Evolutionary conservation across 2,329 filamentous ascomycete species (phyloP).

Genomic region (Pseudogymnoascus sp.): DNA sequence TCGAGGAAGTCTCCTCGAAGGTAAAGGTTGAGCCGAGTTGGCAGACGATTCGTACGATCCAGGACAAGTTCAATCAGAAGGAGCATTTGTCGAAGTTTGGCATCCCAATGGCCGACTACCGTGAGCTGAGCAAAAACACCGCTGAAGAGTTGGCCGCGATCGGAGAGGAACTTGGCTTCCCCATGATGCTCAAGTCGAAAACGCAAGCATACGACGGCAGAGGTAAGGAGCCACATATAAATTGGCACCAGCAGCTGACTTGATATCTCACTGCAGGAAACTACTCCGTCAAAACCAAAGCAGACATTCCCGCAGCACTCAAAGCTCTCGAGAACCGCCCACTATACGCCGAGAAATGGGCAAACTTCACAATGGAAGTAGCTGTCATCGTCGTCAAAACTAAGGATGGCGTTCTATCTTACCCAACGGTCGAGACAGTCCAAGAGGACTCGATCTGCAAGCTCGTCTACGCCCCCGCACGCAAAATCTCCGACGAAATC

Average conservation of each 20-base stretch:
- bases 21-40: conserved; percentile 71
- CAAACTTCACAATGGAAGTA: conserved; percentile 75
- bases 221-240: conserved; percentile 36
- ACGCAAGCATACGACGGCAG: conserved; percentile 91
- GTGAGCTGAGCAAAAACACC: conserved; percentile 44
- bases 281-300: conserved; percentile 50
- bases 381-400: conserved; percentile 94
- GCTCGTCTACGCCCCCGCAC: conserved; percentile 77
- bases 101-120: conserved; percentile 64
- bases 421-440: conserved; percentile 86
- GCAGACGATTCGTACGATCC: conserved; percentile 78
- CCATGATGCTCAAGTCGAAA: conserved; percentile 86
- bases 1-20: conserved; percentile 68
- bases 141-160: conserved; percentile 53
- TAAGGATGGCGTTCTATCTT: conserved; percentile 64
- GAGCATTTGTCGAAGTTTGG: conserved; percentile 60
- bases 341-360: conserved; percentile 86
- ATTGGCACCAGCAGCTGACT: neutral
- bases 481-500: conserved; percentile 53
- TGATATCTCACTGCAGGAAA: conserved; percentile 40
- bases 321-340: conserved; percentile 59
- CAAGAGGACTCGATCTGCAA: conserved; percentile 96
- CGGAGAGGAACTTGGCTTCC: conserved; percentile 61
- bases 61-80: conserved; percentile 91
- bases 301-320: conserved; percentile 57